These are phyloP conservation scores for Globisporangium ultimum DNA, from an alignment of 352 stramenopile genomes.

Conservation along the genomic window DNA sequence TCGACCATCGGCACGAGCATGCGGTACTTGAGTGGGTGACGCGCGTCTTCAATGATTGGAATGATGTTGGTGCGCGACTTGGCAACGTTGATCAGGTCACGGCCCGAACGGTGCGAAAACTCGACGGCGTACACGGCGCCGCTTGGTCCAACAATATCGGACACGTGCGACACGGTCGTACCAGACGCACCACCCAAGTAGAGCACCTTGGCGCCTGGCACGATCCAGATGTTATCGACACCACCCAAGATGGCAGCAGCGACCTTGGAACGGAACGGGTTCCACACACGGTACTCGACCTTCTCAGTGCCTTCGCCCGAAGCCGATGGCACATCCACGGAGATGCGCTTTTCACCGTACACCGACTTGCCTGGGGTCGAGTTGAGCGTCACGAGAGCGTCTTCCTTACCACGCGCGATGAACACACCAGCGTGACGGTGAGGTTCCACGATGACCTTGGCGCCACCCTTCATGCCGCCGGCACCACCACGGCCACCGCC, in stretches of 20 bases:
- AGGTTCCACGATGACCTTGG: slow-evolving; percentile 97
- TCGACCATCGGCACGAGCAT: slow-evolving; percentile 99
- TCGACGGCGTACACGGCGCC: slow-evolving; percentile 99
- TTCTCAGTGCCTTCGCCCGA: slow-evolving; percentile 92
- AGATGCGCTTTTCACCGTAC: slow-evolving; percentile 99
- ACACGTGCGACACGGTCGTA: slow-evolving; percentile 99
- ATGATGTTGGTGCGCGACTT: slow-evolving; percentile 99
- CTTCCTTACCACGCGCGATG: slow-evolving; percentile 98
- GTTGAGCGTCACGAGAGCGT: slow-evolving; percentile 98
- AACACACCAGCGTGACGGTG: slow-evolving; percentile 99
- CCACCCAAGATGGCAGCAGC: slow-evolving; percentile 98
- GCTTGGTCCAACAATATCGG: slow-evolving; percentile 97
- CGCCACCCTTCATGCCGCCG: slow-evolving; percentile 93
- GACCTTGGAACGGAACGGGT: slow-evolving; percentile 99
- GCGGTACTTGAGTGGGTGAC: slow-evolving; percentile 98
- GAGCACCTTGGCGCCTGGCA: slow-evolving; percentile 96
- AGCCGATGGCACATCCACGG: slow-evolving; percentile 93
- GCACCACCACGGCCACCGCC: slow-evolving; percentile 50
- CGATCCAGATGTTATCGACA: slow-evolving; percentile 99
- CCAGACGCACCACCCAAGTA: slow-evolving; percentile 98
- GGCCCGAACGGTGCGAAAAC: slow-evolving; percentile 98
- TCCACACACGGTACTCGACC: slow-evolving; percentile 99
- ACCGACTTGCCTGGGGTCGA: slow-evolving; percentile 98
- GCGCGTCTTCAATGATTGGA: slow-evolving; percentile 99
- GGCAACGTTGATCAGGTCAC: slow-evolving; percentile 99